Percentiles rank a stretch among this genome's conserved stretches.
These are phyloP conservation scores for Termitomyces sp. DNA, from an alignment of 768 basidiomycete species.

Conservation along the genomic window DNA sequence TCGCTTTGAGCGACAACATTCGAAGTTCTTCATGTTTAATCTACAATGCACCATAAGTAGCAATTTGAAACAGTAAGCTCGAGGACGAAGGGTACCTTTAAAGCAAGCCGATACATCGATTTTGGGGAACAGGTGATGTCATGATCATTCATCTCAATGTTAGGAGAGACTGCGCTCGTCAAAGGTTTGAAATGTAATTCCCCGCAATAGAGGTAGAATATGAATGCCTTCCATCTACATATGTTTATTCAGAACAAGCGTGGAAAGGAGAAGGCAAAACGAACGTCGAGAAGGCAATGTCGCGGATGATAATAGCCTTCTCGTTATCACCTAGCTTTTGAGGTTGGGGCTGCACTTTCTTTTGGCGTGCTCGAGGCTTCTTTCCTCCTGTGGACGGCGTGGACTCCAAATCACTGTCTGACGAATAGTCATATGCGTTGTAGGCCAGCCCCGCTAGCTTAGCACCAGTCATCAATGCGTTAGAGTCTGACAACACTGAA, in stretches of 20 bases:
- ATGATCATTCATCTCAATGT: conserved; percentile 7
- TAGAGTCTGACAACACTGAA: conserved; percentile 5
- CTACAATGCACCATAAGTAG: conserved; percentile 2
- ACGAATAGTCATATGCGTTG: conserved; percentile 11
- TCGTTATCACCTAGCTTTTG: conserved; percentile 2
- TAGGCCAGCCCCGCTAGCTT: not conserved
- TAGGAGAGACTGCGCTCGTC: not conserved
- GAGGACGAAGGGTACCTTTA: conserved; percentile 24
- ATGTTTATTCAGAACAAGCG: not conserved
- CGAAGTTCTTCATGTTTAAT: conserved; percentile 14
- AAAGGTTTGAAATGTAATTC: conserved; percentile 25
- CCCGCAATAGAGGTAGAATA: conserved; percentile 34
- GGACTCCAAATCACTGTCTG: conserved; percentile 17
- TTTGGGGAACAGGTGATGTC: conserved; percentile 29
- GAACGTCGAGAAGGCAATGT: conserved; percentile 16
- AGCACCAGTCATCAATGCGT: conserved; percentile 3
- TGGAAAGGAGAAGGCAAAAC: not conserved
- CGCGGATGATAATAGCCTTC: conserved; percentile 8
- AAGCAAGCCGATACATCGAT: conserved; percentile 36
- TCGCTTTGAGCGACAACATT: conserved; percentile 14
- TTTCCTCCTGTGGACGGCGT: no score
- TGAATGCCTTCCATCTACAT: conserved; percentile 28
- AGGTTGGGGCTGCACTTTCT: not conserved
- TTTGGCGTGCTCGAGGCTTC: not conserved
- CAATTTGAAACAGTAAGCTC: not conserved